phyloP scores from a whole-genome alignment of 805 yeast species.

The Metschnikowia anglica region DNA sequence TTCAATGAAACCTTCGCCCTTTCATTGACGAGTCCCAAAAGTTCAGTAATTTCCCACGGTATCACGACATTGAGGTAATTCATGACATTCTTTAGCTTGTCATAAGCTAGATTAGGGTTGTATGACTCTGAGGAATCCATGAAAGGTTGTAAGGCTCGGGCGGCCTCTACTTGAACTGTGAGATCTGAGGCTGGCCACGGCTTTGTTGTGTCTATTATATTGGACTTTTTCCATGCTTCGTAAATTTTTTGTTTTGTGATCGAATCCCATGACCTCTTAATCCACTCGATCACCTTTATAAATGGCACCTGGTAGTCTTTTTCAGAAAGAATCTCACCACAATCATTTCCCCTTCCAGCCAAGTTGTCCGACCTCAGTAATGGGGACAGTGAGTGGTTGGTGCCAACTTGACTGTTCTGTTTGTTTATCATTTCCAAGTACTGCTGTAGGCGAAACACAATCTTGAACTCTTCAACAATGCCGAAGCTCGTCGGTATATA shows the following conservation, averaged over 20 bases:
- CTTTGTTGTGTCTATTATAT: constrained; percentile 28
- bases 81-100: constrained; percentile 47
- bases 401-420: constrained; percentile 13
- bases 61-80: constrained; percentile 47
- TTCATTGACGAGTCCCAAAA: constrained; percentile 51
- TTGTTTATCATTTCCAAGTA: constrained; percentile 45
- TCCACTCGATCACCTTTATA: constrained; percentile 57
- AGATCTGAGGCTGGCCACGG: constrained; percentile 32
- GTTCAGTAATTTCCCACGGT: constrained; percentile 57
- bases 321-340: constrained; percentile 36
- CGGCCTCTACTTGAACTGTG: constrained; percentile 16
- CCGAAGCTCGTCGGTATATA: constrained; percentile 67
- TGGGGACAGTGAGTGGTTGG: constrained; percentile 10
- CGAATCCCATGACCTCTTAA: constrained; percentile 56
- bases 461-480: constrained; percentile 58
- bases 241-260: constrained; percentile 33
- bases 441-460: constrained; percentile 57
- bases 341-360: not conserved
- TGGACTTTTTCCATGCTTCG: constrained; percentile 36
- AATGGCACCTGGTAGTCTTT: constrained; percentile 48
- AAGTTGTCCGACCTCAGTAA: constrained; percentile 1
- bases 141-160: constrained; percentile 14
- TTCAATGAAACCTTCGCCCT: constrained; percentile 41
- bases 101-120: constrained; percentile 32
- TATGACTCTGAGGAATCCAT: constrained; percentile 14